Base-by-base conservation (phyloP, 2,329 filamentous ascomycete genomes). In the Claviceps sp. region DNA sequence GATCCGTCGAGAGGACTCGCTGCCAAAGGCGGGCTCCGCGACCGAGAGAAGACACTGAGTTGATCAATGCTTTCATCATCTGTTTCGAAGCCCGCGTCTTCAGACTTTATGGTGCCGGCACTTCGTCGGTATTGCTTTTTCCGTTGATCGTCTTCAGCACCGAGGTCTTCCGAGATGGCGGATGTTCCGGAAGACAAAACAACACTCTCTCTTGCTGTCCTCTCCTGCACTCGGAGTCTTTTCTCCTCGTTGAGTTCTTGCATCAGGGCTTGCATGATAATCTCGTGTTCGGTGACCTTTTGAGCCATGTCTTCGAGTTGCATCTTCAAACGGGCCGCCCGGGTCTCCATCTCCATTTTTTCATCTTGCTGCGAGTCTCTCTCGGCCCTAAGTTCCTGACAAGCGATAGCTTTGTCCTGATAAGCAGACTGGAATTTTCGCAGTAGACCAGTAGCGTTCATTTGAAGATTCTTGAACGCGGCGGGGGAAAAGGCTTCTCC, bases 241-340 rank as follows among this genome's bases (percentile, higher is more conserved):
- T 73, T 77, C 63, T 84, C 79, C 1, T 68, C 69, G 3, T 68
- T 69, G 17, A 81, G 64, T 53, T 77, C 73, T n/a, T 67, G 68
- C 43, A 75, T 65, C n/a, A 80, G 62, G 30, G 71, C 65, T 47
- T 70, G 67, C 61, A 80, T 76, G 2, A 68, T 68, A 6, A 64
- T 57, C 57, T 84, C 78, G 55, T 79, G 76, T 58, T 80, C 75
- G 2, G 70, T 67, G 0, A 75, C 74, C 57, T 73, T 72, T 16
- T 63, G 65, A 1, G 77, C 75, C 71, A 84, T 78, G 47, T 74
- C 74, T 56, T 83, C 77, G 1, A 85, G 70, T 61, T 84, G 80
- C 57, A 73, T 69, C 62, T 77, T 79, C 42, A 84, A 69, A 58
- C 78, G 73, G 19, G 70, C 65, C 6, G 73, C 70, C 3, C 77